A percentile compares a stretch with the other conserved stretches of the same genome.
These are phyloP conservation scores for Fusarium hainanense DNA, from an alignment of 2,329 filamentous ascomycete species.

Conservation along the genomic window DNA sequence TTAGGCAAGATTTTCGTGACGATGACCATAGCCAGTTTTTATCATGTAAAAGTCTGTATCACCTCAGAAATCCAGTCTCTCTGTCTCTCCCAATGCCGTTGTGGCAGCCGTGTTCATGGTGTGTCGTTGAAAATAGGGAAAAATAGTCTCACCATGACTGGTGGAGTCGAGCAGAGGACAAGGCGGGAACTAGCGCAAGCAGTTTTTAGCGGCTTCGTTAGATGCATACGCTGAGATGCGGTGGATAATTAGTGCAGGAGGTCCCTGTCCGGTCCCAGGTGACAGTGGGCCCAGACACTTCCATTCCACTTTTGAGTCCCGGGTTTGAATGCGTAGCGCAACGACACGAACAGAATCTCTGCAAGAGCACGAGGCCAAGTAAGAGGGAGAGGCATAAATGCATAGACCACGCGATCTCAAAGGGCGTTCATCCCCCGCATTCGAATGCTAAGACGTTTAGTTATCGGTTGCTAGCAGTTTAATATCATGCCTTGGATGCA, in stretches of 20 bases:
- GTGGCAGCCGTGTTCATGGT: conserved; percentile 42
- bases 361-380: conserved; percentile 21
- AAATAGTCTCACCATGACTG: conserved; percentile 40
- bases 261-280: conserved; percentile 5
- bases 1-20: neutral
- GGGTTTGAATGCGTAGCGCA: conserved; percentile 17
- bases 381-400: conserved; percentile 2
- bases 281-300: conserved; percentile 26
- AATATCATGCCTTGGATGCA: conserved; percentile 1
- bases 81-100: conserved; percentile 12
- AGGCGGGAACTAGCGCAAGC: conserved; percentile 49
- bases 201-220: conserved; percentile 45
- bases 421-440: conserved; percentile 17
- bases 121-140: conserved; percentile 48
- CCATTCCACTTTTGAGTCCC: conserved; percentile 18
- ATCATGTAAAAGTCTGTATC: conserved; percentile 3
- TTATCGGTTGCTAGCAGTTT: neutral
- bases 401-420: conserved; percentile 14
- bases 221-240: conserved; percentile 43
- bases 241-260: conserved; percentile 14
- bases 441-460: neutral
- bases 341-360: conserved; percentile 15
- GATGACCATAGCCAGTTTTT: neutral
- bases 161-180: conserved; percentile 23
- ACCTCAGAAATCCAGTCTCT: neutral